Percentiles rank a stretch among this genome's conserved stretches.
phyloP scores from a whole-genome alignment of 164 flowering plant species.

The Magnolia officinalis region DNA sequence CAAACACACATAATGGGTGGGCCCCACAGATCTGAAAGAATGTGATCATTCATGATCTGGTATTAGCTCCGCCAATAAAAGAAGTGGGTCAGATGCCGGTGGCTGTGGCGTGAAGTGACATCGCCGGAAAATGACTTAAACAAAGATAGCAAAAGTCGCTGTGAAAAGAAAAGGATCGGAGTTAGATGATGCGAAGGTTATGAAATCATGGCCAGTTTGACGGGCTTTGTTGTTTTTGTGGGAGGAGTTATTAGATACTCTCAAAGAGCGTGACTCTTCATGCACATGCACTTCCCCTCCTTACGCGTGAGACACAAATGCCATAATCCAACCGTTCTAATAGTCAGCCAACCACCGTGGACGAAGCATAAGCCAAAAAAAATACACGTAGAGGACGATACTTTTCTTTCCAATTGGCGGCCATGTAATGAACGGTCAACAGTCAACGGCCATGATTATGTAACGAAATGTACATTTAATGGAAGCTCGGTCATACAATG shows the following conservation, averaged over 20 bases:
- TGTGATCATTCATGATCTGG: too few species aligned
- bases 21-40: too few species aligned
- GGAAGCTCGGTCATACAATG: too few species aligned
- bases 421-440: too few species aligned
- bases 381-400: background rate
- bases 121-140: background rate
- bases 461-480: too few species aligned
- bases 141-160: background rate
- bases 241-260: background rate
- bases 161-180: background rate
- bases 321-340: background rate
- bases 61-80: too few species aligned
- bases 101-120: slow-evolving; percentile 2
- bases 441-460: too few species aligned
- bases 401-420: too few species aligned
- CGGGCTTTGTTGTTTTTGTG: background rate
- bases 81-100: slow-evolving; percentile 1
- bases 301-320: too few species aligned
- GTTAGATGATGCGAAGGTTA: background rate
- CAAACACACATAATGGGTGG: too few species aligned
- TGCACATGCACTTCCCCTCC: background rate
- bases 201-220: slow-evolving; percentile 6
- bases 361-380: background rate
- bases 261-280: background rate
- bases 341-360: background rate